Evolutionary conservation across 208 protist genomes (phyloP), one percentile per base, ranked within the genome.

Genomic region (Leptomonas pyrrhocoris): DNA sequence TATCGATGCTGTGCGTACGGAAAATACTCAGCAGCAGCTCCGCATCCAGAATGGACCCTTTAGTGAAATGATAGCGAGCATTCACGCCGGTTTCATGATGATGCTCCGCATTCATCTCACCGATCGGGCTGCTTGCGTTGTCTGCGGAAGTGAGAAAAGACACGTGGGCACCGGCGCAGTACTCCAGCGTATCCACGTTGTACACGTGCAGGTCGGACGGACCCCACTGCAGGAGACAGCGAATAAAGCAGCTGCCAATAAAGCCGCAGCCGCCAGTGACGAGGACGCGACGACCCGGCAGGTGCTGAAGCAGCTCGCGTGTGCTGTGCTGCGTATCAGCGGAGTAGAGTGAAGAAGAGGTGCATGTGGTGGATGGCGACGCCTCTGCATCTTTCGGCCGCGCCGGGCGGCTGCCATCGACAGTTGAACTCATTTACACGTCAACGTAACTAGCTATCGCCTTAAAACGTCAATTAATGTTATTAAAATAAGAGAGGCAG

Each of bases 161-260:
- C 46, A 46, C 23, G 12, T 65, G 58, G 0, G 55, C 51, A 16
- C 69, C 42, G 8, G 93, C 77, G 68, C 95, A 98, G 77, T 98
- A 98, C 70, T 97, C 89, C 40, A 98, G 43, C 69, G 83, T 95
- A 81, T 98, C 97, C 9, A 97, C 49, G 67, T 86, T 89, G 56
- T 94, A 83, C 13, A 98, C 76, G 31, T 85, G 74, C 62, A 83
- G 67, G 2, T 90, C 65, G 0, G 86, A 69, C 63, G 97, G 95
- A 19, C 79, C 67, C 25, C 66, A 62, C 42, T 38, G 53, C 23
- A 97, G 69, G 16, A 93, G 81, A 51, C 88, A 69, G 31, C 78
- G 83, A 48, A 96, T 83, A 30, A 96, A 86, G 65, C 95, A 85
- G 30, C 74, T 86, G 18, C 80, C 93, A 45, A 96, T 96, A 56